Evolutionary conservation across 2,329 filamentous ascomycete genomes (phyloP), one percentile per base, ranked within the genome.

Genomic region (Thermothelomyces thermophilus): DNA sequence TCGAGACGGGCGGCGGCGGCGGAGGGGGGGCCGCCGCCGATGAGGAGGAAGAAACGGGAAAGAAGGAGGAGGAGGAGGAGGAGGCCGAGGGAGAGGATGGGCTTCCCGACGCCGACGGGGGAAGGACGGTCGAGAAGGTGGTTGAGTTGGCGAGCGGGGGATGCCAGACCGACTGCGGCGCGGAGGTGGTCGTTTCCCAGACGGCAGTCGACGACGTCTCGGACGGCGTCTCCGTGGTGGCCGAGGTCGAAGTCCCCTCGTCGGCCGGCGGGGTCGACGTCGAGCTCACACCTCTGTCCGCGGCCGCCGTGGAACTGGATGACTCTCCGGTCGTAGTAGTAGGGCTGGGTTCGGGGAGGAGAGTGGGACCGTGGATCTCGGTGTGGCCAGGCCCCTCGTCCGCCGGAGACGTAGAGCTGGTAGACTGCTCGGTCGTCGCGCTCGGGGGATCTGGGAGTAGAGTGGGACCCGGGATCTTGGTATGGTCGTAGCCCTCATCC

Each of bases 111-210:
- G 24, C 9, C 24, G 24, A 26, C 5, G 24, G 9, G n/a, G n/a
- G n/a, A 9, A 26, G 24, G 24, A 68, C 72, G 22, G 54, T 42
- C 34, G 52, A 9, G 17, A 48, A 41, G 40, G 44, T 48, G 31
- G 41, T 50, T 3, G 43, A 30, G 41, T 41, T 49, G 31, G 49
- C 28, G 17, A 49, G 9, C 24, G 24, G 24, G 5, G 6, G 16
- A 33, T 31, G 5, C 35, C n/a, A 24, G 35, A 20, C 20, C 40
- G 11, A 20, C 37, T n/a, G 35, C 9, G 24, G 2, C 5, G 19
- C 11, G 36, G 11, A 10, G 4, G 16, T 37, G 3, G 35, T 37
- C 35, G 35, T 37, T 6, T 10, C 16, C 13, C 7, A 6, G 33
- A 16, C 33, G 8, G 8, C 13, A 6, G 33, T 35, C 3, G 33